Base-by-base conservation (phyloP, 2,329 filamentous ascomycete species). In the Plectosphaerella sp. region DNA sequence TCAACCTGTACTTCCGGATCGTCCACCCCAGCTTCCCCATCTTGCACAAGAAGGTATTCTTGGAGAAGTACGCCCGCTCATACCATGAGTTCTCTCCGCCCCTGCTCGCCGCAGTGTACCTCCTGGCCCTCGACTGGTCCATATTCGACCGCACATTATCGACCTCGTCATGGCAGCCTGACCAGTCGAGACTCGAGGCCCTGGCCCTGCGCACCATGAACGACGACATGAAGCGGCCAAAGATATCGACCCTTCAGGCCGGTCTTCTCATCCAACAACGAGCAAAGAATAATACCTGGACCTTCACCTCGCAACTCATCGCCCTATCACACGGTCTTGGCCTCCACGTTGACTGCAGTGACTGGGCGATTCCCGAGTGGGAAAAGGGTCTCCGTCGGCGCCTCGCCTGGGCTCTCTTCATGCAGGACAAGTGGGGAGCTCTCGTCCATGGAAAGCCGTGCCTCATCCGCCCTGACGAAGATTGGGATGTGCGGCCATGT, bases 1-100 rank as follows among this genome's bases (percentile, higher is more conserved):
- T 89, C 57, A 82, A 85, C 57, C 73, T 88, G 18, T 89, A 88
- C 69, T 88, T 88, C 62, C 72, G 79, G 24, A 78, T 82, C 39
- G 74, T 84, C 9, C 81, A 84, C 57, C 80, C 80, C 0, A 76
- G 72, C 52, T 83, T 80, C 58, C 81, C 81, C 1, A 76, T 84
- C 46, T 62, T 84, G 4, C 79, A 84, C 59, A 84, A 84, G 61
- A 77, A 75, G 33, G 80, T 84, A 12, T 85, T 82, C 54, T 69
- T 84, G 37, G 81, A 83, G 59, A 84, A 84, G 61, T 83, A 85
- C 58, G 72, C 72, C 25, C 70, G 77, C 11, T 79, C 78, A 0
- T 78, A 82, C 57, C 72, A 75, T 39, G 79, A 84, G 57, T 80
- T 86, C 55, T 79, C 81, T 1, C 80, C 82, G 1, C 78, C 81